Conservation (phyloP, 2,329 filamentous ascomycete genomes). For the Tolypocladium pustulatum region DNA sequence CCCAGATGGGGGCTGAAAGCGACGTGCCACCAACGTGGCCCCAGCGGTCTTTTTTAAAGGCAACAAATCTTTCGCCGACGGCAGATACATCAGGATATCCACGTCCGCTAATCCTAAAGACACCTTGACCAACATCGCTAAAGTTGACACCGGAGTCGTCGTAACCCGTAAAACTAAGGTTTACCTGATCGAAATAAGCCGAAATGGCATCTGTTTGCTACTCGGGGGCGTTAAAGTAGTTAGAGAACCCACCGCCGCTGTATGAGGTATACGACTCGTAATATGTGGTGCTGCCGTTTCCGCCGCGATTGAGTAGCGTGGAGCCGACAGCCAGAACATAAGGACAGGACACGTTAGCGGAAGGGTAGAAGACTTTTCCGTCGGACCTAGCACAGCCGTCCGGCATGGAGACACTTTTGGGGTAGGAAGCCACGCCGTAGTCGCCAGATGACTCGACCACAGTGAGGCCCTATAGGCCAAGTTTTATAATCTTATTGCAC, state of each 20-base stretch:
- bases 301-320: constrained; percentile 31
- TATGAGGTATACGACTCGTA: background rate
- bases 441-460: constrained; percentile 30
- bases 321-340: constrained; percentile 38
- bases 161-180: background rate
- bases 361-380: constrained; percentile 19
- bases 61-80: constrained; percentile 34
- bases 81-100: constrained; percentile 27
- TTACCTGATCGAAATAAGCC: constrained; percentile 4
- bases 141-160: too few species aligned
- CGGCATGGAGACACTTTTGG: background rate
- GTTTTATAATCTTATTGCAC: constrained; percentile 33
- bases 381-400: constrained; percentile 2
- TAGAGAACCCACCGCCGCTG: constrained; percentile 14
- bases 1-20: constrained; percentile 8
- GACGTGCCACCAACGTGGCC: constrained; percentile 5
- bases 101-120: constrained; percentile 28
- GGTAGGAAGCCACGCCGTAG: constrained; percentile 15
- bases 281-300: constrained; percentile 27
- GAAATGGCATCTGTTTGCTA: constrained; percentile 23
- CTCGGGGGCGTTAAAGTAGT: constrained; percentile 20
- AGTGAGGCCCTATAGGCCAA: constrained; percentile 30
- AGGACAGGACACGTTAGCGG: constrained; percentile 28
- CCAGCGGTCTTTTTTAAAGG: constrained; percentile 21
- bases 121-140: background rate